Conservation (phyloP, 73 alveolate genomes). For the Tetrahymena thermophila region DNA sequence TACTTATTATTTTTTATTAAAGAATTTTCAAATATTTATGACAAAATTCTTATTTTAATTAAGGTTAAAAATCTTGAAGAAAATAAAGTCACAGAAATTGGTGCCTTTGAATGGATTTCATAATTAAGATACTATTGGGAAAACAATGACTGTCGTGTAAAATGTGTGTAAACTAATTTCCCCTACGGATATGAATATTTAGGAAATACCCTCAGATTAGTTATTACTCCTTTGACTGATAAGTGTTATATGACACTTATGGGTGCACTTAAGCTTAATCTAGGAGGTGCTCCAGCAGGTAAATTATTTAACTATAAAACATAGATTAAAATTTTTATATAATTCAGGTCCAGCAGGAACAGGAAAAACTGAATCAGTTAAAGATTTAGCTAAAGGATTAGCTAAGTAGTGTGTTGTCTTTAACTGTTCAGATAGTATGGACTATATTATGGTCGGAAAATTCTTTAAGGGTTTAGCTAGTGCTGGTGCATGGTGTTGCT, state of each 20-base stretch:
- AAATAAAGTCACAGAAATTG: constrained; percentile 72
- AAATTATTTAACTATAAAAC: background rate
- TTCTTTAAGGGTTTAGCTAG: constrained; percentile 96
- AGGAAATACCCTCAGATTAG: constrained; percentile 53
- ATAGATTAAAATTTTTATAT: background rate
- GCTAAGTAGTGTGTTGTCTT: constrained; percentile 88
- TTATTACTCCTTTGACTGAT: background rate
- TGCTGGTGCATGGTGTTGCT: constrained; percentile 97
- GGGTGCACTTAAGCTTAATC: constrained; percentile 86
- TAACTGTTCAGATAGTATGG: constrained; percentile 94
- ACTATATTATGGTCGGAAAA: constrained; percentile 95
- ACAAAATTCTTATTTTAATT: background rate
- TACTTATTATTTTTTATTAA: too few relatives aligned
- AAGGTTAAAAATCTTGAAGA: constrained; percentile 72
- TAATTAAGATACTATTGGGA: constrained; percentile 99
- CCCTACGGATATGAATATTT: constrained; percentile 94
- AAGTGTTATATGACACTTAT: constrained; percentile 80
- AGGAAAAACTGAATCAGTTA: constrained; percentile 97
- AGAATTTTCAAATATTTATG: too few relatives aligned
- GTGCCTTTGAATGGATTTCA: constrained; percentile 99
- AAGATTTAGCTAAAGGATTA: constrained; percentile 92
- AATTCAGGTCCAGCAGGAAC: constrained; percentile 93
- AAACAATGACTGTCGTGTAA: constrained; percentile 84
- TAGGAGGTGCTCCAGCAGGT: constrained; percentile 97
- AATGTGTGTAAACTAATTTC: constrained; percentile 97